Base-by-base conservation (phyloP, 2,329 filamentous ascomycete genomes). In the Parastagonospora nodorum region DNA sequence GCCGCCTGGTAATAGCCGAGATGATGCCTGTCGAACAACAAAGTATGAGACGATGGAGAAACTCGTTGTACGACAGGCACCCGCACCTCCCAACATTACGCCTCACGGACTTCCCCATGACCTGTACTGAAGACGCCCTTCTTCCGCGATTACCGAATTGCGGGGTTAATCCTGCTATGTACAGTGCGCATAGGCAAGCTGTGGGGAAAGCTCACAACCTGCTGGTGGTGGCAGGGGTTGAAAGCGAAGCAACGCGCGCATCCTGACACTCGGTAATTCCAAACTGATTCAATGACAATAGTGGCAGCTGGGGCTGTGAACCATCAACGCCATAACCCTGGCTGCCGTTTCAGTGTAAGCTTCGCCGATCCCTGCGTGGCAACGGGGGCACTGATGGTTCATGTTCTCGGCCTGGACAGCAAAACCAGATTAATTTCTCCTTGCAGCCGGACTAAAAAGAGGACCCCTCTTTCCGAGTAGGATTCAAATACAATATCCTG, bases 341-440 rank as follows among this genome's bases (percentile, higher is more conserved):
- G 55, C 48, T 61, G 47, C 66, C 54, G 55, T 60, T 65, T 66
- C 57, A 58, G 64, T 61, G 48, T 62, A 66, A 66, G 63, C 61
- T 55, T 58, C 58, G 68, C 62, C 47, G 57, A 71, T 66, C 67
- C 69, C 59, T 71, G 69, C 61, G 62, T 64, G 60, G 58, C 61
- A 58, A 66, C 52, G 48, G 60, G 37, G 55, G 60, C 62, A 66
- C 19, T 59, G 56, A 66, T 61, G 61, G 61, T 67, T 55, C 53
- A 54, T 61, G 61, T 62, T 64, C 66, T 67, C 63, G 67, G 64
- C 67, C 58, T 67, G 51, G 55, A 55, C 60, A 65, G 62, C 57
- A 56, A 65, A 64, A 66, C 44, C 60, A 58, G 51, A 66, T 68
- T 67, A 68, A 70, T 69, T 63, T 66, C 63, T 70, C 67, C 63